Conservation (phyloP, 345 rosid species). For the Euclidium syriacum region DNA sequence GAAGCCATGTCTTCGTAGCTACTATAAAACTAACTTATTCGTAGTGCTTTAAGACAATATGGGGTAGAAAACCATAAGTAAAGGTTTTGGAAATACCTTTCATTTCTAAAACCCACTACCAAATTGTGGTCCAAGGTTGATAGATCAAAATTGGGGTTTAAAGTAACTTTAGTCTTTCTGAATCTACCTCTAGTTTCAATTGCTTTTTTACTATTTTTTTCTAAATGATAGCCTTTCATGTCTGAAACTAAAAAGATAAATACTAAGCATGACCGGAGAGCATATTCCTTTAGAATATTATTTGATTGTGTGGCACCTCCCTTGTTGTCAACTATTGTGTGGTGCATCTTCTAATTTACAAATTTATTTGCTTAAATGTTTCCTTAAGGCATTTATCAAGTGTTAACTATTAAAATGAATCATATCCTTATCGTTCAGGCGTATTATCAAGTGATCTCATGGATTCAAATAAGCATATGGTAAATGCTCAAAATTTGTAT, state of each 20-base stretch:
- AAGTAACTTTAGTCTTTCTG: conserved; percentile 16
- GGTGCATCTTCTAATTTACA: neutral
- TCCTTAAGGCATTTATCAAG: neutral
- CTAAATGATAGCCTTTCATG: conserved; percentile 11
- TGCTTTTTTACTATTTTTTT: conserved; percentile 10
- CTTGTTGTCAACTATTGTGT: neutral
- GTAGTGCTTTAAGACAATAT: neutral
- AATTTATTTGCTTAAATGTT: neutral
- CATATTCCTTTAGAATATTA: conserved; percentile 28
- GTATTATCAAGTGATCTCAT: too few species aligned
- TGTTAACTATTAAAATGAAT: neutral
- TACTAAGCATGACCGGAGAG: conserved; percentile 13
- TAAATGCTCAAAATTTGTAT: too few species aligned
- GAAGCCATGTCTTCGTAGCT: too few species aligned
- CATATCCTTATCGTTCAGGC: too few species aligned
- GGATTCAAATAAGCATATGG: too few species aligned
- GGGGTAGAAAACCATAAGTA: neutral
- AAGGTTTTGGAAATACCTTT: conserved; percentile 2
- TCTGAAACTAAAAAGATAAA: neutral
- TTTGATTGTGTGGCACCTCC: neutral
- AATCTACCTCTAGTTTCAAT: neutral
- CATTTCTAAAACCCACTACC: conserved; percentile 2
- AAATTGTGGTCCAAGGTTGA: conserved; percentile 12
- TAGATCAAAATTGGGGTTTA: neutral
- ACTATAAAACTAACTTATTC: neutral